These are phyloP conservation scores for Reutealis trisperma DNA, from an alignment of 345 rosid genomes.

Conservation along the genomic window DNA sequence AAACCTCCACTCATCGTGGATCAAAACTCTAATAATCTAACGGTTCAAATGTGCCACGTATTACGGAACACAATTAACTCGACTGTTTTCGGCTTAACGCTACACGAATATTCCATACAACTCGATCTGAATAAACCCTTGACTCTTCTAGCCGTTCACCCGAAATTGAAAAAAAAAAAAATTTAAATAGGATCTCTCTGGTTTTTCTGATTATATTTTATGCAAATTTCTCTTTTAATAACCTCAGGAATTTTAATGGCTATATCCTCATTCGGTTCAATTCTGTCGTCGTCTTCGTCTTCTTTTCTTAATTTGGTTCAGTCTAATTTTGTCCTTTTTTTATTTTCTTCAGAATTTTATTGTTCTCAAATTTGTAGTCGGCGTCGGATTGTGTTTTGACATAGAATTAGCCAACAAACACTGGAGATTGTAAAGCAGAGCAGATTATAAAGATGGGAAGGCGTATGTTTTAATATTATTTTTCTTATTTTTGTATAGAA, in stretches of 20 bases:
- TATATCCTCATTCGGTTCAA: slow-evolving; percentile 43
- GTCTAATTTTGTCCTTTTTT: slow-evolving; percentile 30
- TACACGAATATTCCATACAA: slow-evolving; percentile 37
- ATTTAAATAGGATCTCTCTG: slow-evolving; percentile 5
- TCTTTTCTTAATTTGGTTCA: slow-evolving; percentile 28
- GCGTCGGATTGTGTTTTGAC: slow-evolving; percentile 37
- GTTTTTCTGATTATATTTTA: neutral
- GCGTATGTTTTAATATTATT: slow-evolving; percentile 45
- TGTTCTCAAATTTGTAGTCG: slow-evolving; percentile 40
- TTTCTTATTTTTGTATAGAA: neutral
- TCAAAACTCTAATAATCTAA: neutral
- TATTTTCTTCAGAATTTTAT: slow-evolving; percentile 19
- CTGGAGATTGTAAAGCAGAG: slow-evolving; percentile 10
- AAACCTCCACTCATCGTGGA: neutral
- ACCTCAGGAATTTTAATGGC: slow-evolving; percentile 54
- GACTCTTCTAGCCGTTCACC: neutral
- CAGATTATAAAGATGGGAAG: slow-evolving; percentile 55
- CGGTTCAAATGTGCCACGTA: slow-evolving; percentile 16
- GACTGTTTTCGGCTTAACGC: slow-evolving; percentile 8
- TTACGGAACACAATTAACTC: neutral
- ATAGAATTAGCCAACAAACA: neutral
- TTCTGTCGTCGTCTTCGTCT: slow-evolving; percentile 17
- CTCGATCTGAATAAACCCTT: slow-evolving; percentile 23
- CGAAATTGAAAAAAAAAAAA: neutral
- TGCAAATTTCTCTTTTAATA: neutral